These are phyloP conservation scores for Tulasnella sp. DNA, from an alignment of 768 basidiomycete genomes.

Conservation along the genomic window DNA sequence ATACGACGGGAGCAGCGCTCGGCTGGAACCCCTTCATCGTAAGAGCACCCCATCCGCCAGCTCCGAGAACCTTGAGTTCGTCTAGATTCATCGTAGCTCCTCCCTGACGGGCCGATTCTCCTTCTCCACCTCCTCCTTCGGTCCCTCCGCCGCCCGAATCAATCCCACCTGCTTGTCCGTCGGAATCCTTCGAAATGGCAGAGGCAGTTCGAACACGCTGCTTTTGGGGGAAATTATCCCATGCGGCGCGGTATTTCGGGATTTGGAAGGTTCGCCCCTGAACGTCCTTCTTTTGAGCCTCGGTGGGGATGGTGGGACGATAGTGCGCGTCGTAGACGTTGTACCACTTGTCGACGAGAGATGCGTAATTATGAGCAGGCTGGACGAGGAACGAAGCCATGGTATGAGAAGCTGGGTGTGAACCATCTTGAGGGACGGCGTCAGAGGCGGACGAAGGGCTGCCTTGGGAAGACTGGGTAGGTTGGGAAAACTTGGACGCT, in stretches of 20 bases:
- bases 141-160: not conserved
- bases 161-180: conserved; percentile 10
- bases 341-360: conserved; percentile 86
- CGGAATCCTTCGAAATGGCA: not conserved
- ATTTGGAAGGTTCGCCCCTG: conserved; percentile 38
- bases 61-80: conserved; percentile 49
- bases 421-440: conserved; percentile 13
- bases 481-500: conserved; percentile 19
- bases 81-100: conserved; percentile 40
- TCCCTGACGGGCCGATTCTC: not conserved
- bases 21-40: conserved; percentile 1
- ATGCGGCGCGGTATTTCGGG: conserved; percentile 57
- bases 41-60: conserved; percentile 40
- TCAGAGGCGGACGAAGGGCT: conserved; percentile 13
- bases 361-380: conserved; percentile 60
- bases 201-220: not conserved
- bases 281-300: conserved; percentile 29
- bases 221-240: conserved; percentile 41
- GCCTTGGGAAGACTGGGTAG: conserved; percentile 18
- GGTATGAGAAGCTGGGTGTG: conserved; percentile 12
- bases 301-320: conserved; percentile 39
- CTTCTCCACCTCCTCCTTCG: not conserved
- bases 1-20: not conserved
- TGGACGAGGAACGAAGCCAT: conserved; percentile 19
- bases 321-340: conserved; percentile 81